Conservation (phyloP, 306 rosid genomes). For the Macrotyloma uniflorum region DNA sequence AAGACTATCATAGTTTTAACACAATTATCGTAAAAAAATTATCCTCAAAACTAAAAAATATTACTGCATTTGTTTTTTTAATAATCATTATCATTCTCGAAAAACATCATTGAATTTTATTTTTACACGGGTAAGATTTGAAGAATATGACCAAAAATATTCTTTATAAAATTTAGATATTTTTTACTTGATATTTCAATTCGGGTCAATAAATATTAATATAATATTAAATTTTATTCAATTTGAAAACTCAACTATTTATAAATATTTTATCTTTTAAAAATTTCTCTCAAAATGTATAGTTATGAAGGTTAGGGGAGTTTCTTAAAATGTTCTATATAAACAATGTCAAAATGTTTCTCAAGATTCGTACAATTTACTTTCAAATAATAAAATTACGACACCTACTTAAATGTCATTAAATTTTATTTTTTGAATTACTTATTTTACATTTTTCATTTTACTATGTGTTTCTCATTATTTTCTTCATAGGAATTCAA, state of each 20-base stretch:
- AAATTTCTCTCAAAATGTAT: not conserved
- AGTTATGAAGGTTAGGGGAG: not conserved
- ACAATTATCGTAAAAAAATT: no score
- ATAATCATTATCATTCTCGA: no score
- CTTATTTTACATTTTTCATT: no score
- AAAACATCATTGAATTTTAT: no score
- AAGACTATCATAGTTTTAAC: no score
- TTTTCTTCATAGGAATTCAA: no score
- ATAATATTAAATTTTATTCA: not conserved
- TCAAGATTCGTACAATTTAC: not conserved
- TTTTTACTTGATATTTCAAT: not conserved
- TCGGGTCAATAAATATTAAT: not conserved
- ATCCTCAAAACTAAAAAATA: no score
- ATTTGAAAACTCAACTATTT: not conserved
- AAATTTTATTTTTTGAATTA: not conserved
- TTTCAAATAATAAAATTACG: not conserved
- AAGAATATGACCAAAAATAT: no score
- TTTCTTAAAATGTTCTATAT: not conserved
- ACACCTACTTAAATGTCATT: not conserved
- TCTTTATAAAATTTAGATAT: no score
- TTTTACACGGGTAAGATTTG: no score
- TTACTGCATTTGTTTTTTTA: no score
- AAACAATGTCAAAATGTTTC: not conserved
- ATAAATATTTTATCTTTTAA: not conserved
- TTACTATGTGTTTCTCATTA: no score